Evolutionary conservation across 2,329 filamentous ascomycete species (phyloP), one percentile per base, ranked within the genome.

Genomic region (Sporothrix pseudoabietina): DNA sequence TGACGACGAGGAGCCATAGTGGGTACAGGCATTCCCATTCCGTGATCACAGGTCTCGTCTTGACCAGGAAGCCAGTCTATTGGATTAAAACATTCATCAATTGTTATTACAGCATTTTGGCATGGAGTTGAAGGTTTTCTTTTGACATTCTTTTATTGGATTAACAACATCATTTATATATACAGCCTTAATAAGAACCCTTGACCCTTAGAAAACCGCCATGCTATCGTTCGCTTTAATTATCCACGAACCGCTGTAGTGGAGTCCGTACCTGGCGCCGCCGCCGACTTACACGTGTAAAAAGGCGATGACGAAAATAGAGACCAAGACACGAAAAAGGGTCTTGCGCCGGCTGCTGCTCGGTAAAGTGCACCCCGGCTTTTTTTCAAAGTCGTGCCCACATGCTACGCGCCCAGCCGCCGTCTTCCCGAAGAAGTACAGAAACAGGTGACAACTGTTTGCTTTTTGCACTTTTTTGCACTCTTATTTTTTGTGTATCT

Each of bases 1-100:
- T 7, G 76, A 75, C 26, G 71, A 75, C 35, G 69, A 73, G 10
- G 75, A 76, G 10, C 73, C 74, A n/a, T 72, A 71, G 61, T 14
- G 66, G 59, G 41, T 19, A 19, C 14, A 41, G 19, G n/a, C 9
- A 7, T 49, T 4, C 14, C 3, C 9, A 7, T 49, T 4, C 44
- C 3, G 4, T 49, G 44, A 49, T 16, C 44, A 49, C 6, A 19
- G 12, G 10, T 49, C 44, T 35, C n/a, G 44, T 19, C n/a, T 19
- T 9, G 3, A 12, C 22, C n/a, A 3, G 19, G n/a, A 30, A 6
- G 26, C 19, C 14, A 26, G 14, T 8, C 30, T 66, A 12, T 44
- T 26, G 39, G 61, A 66, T 16, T 65, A 12, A 30, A 44, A 10
- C 35, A 4, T 30, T 7, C 19, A 66, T 66, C 7, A 66, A 8